Evolutionary conservation across 352 stramenopile genomes (phyloP).

Genomic region (Peronospora farinosa): DNA sequence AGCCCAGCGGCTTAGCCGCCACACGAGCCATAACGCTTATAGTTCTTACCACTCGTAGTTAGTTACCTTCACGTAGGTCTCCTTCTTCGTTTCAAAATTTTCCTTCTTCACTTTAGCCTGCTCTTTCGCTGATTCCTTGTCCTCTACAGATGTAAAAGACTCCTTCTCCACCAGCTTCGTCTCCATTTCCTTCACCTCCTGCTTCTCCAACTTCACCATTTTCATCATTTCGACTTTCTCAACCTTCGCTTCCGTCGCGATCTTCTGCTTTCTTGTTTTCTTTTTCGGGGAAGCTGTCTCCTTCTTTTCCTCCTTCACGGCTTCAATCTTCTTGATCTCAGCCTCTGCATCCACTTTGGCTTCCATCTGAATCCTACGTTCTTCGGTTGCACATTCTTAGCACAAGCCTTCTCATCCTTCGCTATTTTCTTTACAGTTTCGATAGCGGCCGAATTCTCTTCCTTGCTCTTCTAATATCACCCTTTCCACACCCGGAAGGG

Average conservation of each 20-base stretch:
- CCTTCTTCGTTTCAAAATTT: slow-evolving; percentile 27
- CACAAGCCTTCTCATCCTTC: slow-evolving; percentile 10
- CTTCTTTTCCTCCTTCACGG: slow-evolving; percentile 8
- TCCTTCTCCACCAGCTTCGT: slow-evolving; percentile 19
- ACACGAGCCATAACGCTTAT: slow-evolving; percentile 61
- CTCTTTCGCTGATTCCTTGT: slow-evolving; percentile 12
- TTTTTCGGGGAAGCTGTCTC: slow-evolving; percentile 24
- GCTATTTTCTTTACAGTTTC: slow-evolving; percentile 8
- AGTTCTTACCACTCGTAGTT: slow-evolving; percentile 67
- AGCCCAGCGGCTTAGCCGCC: slow-evolving; percentile 37
- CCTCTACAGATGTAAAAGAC: slow-evolving; percentile 12
- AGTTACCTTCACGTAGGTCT: slow-evolving; percentile 30
- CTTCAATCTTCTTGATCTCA: slow-evolving; percentile 30
- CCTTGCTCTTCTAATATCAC: slow-evolving; percentile 33
- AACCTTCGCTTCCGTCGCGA: slow-evolving; percentile 13
- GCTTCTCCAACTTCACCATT: slow-evolving; percentile 3
- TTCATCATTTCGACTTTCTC: slow-evolving; percentile 19
- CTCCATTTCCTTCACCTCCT: slow-evolving; percentile 18
- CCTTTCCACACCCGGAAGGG: too few species aligned
- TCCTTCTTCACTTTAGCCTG: slow-evolving; percentile 22
- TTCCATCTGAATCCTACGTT: slow-evolving; percentile 33
- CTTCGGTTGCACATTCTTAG: slow-evolving; percentile 46
- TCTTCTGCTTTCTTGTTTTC: slow-evolving; percentile 37
- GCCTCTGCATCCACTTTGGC: slow-evolving; percentile 13
- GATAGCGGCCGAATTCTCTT: slow-evolving; percentile 21